A percentile compares a stretch with the other conserved stretches of the same genome.
phyloP scores from a whole-genome alignment of 441 rosid species.

The Hypseocharis bilobata region DNA sequence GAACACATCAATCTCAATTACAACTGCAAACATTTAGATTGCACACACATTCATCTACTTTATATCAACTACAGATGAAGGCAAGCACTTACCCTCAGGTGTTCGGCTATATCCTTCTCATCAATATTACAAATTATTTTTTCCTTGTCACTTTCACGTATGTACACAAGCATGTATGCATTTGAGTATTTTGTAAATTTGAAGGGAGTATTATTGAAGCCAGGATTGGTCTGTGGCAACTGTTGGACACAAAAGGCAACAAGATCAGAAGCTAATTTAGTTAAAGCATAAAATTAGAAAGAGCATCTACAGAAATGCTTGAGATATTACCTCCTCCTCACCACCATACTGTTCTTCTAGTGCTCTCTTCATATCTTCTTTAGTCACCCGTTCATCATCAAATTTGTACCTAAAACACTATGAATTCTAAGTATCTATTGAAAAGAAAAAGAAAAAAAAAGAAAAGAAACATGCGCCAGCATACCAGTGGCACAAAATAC shows the following conservation, averaged over 20 bases:
- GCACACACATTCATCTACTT: neutral
- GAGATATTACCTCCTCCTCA: constrained; percentile 73
- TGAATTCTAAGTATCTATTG: too few relatives aligned
- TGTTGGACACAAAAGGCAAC: constrained; percentile 26
- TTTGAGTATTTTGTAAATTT: constrained; percentile 88
- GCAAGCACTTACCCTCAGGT: constrained; percentile 57
- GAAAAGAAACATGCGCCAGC: neutral
- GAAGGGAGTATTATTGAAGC: constrained; percentile 75
- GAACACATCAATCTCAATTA: constrained; percentile 19
- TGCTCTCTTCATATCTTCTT: constrained; percentile 81
- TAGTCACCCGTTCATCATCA: constrained; percentile 94
- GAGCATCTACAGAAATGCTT: constrained; percentile 2
- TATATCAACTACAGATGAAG: constrained; percentile 12
- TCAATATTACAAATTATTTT: constrained; percentile 86
- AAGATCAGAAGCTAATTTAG: constrained; percentile 17
- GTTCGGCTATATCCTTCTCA: constrained; percentile 93
- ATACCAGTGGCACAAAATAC: neutral
- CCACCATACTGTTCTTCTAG: constrained; percentile 97
- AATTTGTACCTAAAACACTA: constrained; percentile 57
- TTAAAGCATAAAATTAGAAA: constrained; percentile 1
- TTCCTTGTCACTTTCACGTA: constrained; percentile 89
- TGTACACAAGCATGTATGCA: constrained; percentile 96
- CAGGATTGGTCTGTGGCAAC: constrained; percentile 85
- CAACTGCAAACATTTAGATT: neutral
- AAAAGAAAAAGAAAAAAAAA: too few relatives aligned